Percentiles rank a stretch among this genome's conserved stretches.
Conservation (phyloP, 768 basidiomycete species). For the Phallus indusiatus region DNA sequence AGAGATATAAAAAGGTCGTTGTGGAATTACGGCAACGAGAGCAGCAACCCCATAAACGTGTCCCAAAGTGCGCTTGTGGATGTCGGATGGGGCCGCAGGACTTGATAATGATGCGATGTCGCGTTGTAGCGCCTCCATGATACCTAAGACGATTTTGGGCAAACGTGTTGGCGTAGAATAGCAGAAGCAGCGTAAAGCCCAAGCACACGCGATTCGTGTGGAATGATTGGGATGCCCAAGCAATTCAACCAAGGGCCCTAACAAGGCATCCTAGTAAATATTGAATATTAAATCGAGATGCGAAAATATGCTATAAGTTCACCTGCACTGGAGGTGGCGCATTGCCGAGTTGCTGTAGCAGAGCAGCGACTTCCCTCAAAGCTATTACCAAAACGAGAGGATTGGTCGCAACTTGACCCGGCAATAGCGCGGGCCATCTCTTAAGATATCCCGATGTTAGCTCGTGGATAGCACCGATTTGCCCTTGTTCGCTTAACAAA, state of each 20-base stretch:
- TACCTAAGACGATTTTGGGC: slow-evolving; percentile 64
- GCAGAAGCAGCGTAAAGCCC: slow-evolving; percentile 87
- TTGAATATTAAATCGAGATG: background rate
- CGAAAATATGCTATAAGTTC: slow-evolving; percentile 10
- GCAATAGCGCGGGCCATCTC: slow-evolving; percentile 90
- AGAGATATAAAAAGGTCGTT: slow-evolving; percentile 86
- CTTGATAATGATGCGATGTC: slow-evolving; percentile 68
- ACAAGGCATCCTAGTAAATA: slow-evolving; percentile 59
- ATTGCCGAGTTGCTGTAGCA: slow-evolving; percentile 85
- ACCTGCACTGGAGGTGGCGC: slow-evolving; percentile 85
- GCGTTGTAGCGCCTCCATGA: slow-evolving; percentile 76
- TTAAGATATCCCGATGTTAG: slow-evolving; percentile 73
- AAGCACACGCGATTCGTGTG: slow-evolving; percentile 78
- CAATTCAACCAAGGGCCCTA: slow-evolving; percentile 77
- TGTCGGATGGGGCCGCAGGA: slow-evolving; percentile 62
- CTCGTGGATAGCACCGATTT: slow-evolving; percentile 86
- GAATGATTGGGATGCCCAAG: slow-evolving; percentile 81
- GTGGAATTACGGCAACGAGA: slow-evolving; percentile 76
- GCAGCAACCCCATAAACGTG: slow-evolving; percentile 87
- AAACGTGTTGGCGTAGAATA: slow-evolving; percentile 79
- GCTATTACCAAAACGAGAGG: slow-evolving; percentile 63
- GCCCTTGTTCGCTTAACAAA: slow-evolving; percentile 88
- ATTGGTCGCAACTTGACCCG: slow-evolving; percentile 64
- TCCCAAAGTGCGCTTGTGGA: slow-evolving; percentile 65
- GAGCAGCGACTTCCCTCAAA: slow-evolving; percentile 73